phyloP scores from a whole-genome alignment of 2,329 filamentous ascomycete species.

The Trichoderma arundinaceum region DNA sequence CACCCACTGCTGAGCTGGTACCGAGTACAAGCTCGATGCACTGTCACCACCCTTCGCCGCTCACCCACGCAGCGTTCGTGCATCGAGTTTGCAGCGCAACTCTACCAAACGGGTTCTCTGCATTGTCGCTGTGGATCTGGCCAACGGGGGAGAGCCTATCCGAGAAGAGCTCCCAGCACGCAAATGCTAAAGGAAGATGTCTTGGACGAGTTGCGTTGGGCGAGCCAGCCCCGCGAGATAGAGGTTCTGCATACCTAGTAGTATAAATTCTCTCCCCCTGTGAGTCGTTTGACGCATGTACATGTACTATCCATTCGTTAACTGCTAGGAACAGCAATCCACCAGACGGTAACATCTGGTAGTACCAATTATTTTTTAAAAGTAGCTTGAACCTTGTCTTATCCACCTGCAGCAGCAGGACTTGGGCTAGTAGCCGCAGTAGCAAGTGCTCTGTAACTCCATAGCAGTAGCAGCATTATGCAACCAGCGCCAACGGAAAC shows the following conservation, averaged over 20 bases:
- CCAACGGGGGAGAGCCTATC: not conserved
- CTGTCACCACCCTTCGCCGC: conserved; percentile 16
- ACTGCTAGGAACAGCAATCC: not conserved
- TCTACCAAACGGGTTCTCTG: conserved; percentile 24
- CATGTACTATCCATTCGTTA: too few species aligned
- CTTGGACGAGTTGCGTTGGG: too few species aligned
- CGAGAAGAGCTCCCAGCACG: conserved; percentile 10
- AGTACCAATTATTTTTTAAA: not conserved
- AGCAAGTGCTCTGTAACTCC: not conserved
- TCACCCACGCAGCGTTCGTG: not conserved
- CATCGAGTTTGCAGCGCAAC: conserved; percentile 15
- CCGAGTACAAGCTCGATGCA: conserved; percentile 6
- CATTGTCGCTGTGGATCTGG: conserved; percentile 12
- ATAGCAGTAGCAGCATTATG: not conserved
- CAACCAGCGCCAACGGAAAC: conserved; percentile 6
- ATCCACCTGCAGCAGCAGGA: too few species aligned
- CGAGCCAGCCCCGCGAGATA: too few species aligned
- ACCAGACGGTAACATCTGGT: conserved; percentile 17
- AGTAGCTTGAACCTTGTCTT: conserved; percentile 28
- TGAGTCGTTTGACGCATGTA: too few species aligned
- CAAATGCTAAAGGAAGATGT: not conserved
- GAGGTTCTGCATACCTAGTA: too few species aligned
- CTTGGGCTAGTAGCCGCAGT: not conserved
- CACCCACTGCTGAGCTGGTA: not conserved
- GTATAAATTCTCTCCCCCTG: too few species aligned